Evolutionary conservation across 768 basidiomycete genomes (phyloP), one percentile per base, ranked within the genome.

Genomic region (Boletus speciosus): DNA sequence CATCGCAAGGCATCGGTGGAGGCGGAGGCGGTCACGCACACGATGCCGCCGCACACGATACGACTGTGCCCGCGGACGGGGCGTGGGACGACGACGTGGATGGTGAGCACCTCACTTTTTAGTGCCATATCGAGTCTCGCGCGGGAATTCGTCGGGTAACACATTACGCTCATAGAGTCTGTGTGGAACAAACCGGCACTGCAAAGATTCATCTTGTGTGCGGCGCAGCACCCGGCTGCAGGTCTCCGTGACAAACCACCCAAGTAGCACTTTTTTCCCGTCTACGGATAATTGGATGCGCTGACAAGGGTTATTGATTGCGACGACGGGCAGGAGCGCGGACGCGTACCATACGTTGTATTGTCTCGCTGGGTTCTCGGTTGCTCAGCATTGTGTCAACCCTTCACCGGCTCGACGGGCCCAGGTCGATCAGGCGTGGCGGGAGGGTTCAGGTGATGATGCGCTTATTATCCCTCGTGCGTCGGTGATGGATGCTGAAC

Each of bases 291-390:
- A 11, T 31, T 10, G 1, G 40, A 11, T 47, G 40, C 8, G 6
- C 15, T 15, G 19, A 27, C n/a, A 11, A 15, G 21, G n/a, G 4
- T 15, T 31, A n/a, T 40, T 61, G n/a, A 61, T 35, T 38, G 1
- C n/a, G 7, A 7, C 4, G 19, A 43, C 32, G 25, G 15, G 16
- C 59, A 95, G 93, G 71, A 71, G 72, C n/a, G 75, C 94, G n/a
- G 97, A 99, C 66, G 80, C 91, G 37, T 99, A 99, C 67, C 97
- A 99, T 65, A 97, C 96, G 0, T 73, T 91, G 35, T 98, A 96
- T 70, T 95, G 92, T 65, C 81, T 98, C 3, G 81, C 93, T 5
- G 97, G 97, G 12, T 78, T 97, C 16, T 92, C 96, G 0, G 76
- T 83, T 0, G 90, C 96, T 0, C 97, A 98, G 65, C 93, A 98